Base-by-base conservation (phyloP, 1,284 basidiomycete species). In the Heterobasidion annosum region DNA sequence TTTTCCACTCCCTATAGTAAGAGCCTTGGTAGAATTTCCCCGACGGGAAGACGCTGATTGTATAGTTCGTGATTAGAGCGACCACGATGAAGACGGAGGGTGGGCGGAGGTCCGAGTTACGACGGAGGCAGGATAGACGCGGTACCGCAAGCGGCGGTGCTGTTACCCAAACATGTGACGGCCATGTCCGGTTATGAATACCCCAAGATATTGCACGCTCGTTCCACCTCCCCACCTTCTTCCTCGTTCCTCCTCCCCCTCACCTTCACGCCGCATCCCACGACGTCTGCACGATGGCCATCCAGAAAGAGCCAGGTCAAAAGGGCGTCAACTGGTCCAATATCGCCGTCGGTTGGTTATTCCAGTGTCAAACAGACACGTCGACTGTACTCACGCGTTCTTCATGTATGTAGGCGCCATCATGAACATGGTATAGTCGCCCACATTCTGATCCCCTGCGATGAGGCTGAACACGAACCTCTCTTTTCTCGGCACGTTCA, bases 261-360 rank as follows among this genome's bases (percentile, higher is more conserved):
- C 54, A 56, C 56, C 59, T 57, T 59, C 54, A 52, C 52, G 56
- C 35, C 53, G 57, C 62, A 63, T 55, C 48, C 32, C 48, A 50
- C 19, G 48, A 48, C 44, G 34, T 37, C 51, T 60, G 63, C 55
- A 61, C 70, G 63, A 91, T 91, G 88, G 88, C 82, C 70, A 81
- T 91, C 62, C 76, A 83, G 67, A 82, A 79, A 67, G 87, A 88
- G 73, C 90, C 91, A 55, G 91, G 90, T 61, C 87, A 95, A 73
- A 96, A 96, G 72, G 93, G 94, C 65, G 83, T 98, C 67, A 95
- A 83, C 74, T 99, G 94, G 94, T 95, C 93, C 65, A 99, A 99
- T 78, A 98, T 98, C 73, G 96, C 95, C 61, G 92, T 99, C 71
- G 95, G 95, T 89, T 69, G 71, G 74, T 75, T 47, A 35, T 54